Conservation (phyloP, 148 eudicot species). For the Bassia scoparia region DNA sequence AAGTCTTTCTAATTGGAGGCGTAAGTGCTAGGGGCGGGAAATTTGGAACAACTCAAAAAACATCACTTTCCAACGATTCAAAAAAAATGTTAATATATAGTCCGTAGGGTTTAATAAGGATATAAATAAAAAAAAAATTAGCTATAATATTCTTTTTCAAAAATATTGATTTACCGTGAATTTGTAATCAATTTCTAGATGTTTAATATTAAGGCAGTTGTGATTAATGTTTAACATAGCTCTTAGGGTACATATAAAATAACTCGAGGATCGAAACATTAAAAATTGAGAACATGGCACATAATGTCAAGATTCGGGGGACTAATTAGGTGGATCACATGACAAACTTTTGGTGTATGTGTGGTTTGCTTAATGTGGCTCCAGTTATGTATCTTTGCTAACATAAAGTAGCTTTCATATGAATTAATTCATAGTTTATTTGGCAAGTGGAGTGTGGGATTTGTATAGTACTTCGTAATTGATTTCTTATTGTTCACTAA, state of each 20-base stretch:
- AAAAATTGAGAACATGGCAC: slow-evolving; percentile 11
- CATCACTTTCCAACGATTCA: slow-evolving; percentile 30
- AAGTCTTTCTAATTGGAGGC: slow-evolving; percentile 19
- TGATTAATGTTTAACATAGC: too few relatives aligned
- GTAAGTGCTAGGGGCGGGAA: slow-evolving; percentile 21
- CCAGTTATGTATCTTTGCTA: slow-evolving; percentile 18
- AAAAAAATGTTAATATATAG: neutral
- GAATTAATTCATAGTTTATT: neutral
- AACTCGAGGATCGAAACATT: too few relatives aligned
- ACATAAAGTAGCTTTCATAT: slow-evolving; percentile 20
- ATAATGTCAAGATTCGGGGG: slow-evolving; percentile 30
- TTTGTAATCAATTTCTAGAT: too few relatives aligned
- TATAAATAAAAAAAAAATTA: too few relatives aligned
- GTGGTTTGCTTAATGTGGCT: slow-evolving; percentile 22
- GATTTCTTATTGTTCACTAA: slow-evolving; percentile 7
- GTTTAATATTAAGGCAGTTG: too few relatives aligned
- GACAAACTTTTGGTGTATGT: slow-evolving; percentile 14
- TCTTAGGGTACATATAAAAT: too few relatives aligned
- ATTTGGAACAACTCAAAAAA: slow-evolving; percentile 27
- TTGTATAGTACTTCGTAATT: too few relatives aligned
- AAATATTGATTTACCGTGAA: too few relatives aligned
- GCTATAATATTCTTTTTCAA: too few relatives aligned
- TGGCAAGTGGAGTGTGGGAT: neutral
- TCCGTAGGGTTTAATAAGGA: too few relatives aligned
- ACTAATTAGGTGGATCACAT: slow-evolving; percentile 30